Evolutionary conservation across 1,284 basidiomycete species (phyloP).

Genomic region (Tilletia indica): DNA sequence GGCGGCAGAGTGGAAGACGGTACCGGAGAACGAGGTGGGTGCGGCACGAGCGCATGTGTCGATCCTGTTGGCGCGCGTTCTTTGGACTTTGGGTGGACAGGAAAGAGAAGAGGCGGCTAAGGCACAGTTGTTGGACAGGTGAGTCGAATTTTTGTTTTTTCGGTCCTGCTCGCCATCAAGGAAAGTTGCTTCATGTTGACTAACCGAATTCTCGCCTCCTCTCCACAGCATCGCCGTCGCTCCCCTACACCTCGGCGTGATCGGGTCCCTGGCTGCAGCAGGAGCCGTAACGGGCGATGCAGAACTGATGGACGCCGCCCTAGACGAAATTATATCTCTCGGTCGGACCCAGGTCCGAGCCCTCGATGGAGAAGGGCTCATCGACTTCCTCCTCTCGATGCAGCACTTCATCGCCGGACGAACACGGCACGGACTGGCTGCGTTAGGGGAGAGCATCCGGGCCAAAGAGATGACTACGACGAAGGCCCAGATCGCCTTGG

Average conservation of each 20-base stretch:
- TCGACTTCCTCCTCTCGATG: slow-evolving; percentile 6
- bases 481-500: background rate
- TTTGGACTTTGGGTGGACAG: slow-evolving; percentile 75
- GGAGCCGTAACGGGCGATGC: slow-evolving; percentile 77
- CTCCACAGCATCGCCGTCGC: slow-evolving; percentile 18
- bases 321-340: slow-evolving; percentile 67
- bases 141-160: slow-evolving; percentile 41
- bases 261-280: slow-evolving; percentile 80
- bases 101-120: slow-evolving; percentile 76
- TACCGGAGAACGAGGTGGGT: background rate
- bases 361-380: background rate
- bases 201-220: slow-evolving; percentile 12
- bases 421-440: background rate
- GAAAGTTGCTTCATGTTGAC: background rate
- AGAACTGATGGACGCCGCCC: slow-evolving; percentile 77
- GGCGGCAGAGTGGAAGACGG: background rate
- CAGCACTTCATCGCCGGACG: background rate
- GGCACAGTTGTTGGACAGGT: slow-evolving; percentile 80
- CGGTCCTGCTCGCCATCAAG: background rate
- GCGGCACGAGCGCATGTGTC: slow-evolving; percentile 68
- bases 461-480: background rate
- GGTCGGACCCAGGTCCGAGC: background rate
- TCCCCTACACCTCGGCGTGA: slow-evolving; percentile 67
- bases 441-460: background rate
- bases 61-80: slow-evolving; percentile 72